Evolutionary conservation across 106 monocot species (phyloP).

Genomic region (Platanthera guangdongensis): DNA sequence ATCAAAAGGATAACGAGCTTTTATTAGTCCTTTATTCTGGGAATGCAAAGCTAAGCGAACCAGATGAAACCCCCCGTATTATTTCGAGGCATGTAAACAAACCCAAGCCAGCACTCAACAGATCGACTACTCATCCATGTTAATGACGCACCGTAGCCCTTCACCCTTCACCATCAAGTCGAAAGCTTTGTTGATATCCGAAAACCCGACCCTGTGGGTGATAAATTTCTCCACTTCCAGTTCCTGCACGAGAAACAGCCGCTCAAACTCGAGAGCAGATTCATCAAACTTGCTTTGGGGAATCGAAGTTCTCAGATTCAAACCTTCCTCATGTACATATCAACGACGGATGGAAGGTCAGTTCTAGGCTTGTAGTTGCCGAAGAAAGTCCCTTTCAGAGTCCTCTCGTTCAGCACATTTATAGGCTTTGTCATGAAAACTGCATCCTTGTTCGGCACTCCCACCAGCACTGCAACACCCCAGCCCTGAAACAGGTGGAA

Average conservation of each 20-base stretch:
- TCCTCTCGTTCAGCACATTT: constrained; percentile 21
- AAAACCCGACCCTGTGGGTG: constrained; percentile 34
- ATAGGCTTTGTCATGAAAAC: constrained; percentile 17
- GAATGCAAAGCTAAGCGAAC: not conserved
- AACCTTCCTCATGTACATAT: constrained; percentile 36
- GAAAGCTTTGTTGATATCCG: constrained; percentile 53
- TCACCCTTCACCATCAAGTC: constrained; percentile 36
- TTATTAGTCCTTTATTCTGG: too few relatives aligned
- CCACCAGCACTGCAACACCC: constrained; percentile 28
- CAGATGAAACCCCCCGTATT: not conserved
- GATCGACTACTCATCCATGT: constrained; percentile 18
- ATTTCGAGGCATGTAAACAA: not conserved
- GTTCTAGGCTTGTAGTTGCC: constrained; percentile 20
- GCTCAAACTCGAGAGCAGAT: not conserved
- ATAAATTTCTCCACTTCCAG: constrained; percentile 55
- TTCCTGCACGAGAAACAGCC: constrained; percentile 16
- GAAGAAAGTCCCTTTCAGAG: constrained; percentile 24
- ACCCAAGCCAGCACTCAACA: not conserved
- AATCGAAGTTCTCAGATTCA: too few relatives aligned
- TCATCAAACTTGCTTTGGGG: not conserved
- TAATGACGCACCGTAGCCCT: constrained; percentile 44
- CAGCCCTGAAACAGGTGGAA: constrained; percentile 10
- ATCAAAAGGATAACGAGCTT: too few relatives aligned
- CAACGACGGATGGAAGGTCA: constrained; percentile 19
- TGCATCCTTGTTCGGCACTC: constrained; percentile 21